Percentiles rank a stretch among this genome's conserved stretches.
These are phyloP conservation scores for Leccinellum albellum DNA, from an alignment of 768 basidiomycete species.

Conservation along the genomic window DNA sequence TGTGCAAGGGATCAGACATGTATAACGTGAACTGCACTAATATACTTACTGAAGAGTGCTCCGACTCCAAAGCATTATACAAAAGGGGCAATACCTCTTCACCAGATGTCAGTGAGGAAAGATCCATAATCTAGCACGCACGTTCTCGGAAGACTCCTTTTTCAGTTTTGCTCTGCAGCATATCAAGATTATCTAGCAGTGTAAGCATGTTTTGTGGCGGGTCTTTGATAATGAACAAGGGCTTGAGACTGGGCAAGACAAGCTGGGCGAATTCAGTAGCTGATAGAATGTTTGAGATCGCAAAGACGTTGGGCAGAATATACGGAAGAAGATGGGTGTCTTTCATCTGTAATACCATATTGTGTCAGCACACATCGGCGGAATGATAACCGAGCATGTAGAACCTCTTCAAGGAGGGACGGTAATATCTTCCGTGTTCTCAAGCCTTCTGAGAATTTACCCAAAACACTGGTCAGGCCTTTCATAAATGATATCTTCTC, in stretches of 20 bases:
- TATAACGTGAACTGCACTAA: background rate
- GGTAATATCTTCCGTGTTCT: constrained; percentile 87
- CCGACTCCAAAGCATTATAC: constrained; percentile 95
- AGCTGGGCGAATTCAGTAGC: constrained; percentile 74
- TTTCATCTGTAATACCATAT: constrained; percentile 64
- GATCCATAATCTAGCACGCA: constrained; percentile 37
- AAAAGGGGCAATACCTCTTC: constrained; percentile 94
- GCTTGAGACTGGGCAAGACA: constrained; percentile 86
- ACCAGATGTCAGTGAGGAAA: constrained; percentile 3
- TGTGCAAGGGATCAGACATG: constrained; percentile 26
- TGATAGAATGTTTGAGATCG: constrained; percentile 75
- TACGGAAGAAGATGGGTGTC: constrained; percentile 90
- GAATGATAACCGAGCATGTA: constrained; percentile 9
- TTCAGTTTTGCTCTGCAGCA: constrained; percentile 87
- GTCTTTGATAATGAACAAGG: constrained; percentile 86
- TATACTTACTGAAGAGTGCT: constrained; percentile 68
- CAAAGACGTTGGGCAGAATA: constrained; percentile 93
- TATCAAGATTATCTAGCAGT: constrained; percentile 79
- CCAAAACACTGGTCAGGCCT: constrained; percentile 75
- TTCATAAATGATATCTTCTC: constrained; percentile 97
- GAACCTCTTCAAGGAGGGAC: constrained; percentile 89
- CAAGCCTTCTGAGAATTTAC: constrained; percentile 83
- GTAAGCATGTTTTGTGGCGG: constrained; percentile 98
- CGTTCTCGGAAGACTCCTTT: constrained; percentile 85
- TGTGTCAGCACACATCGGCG: constrained; percentile 3